phyloP scores from a whole-genome alignment of 2,329 filamentous ascomycete species.

The Simplicillium aogashimaense region DNA sequence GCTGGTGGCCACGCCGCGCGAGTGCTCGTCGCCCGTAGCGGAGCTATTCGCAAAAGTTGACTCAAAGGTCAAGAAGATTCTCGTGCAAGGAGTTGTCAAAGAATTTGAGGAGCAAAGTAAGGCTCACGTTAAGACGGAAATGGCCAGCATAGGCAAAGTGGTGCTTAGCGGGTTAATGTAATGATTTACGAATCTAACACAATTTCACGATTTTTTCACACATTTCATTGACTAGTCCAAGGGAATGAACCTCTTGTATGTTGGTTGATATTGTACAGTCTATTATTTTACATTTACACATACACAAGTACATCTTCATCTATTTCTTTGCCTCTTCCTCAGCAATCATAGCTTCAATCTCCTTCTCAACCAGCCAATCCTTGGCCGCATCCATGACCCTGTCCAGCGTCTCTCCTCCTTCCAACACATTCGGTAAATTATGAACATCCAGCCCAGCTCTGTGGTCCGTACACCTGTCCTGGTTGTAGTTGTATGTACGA shows the following conservation, averaged over 20 bases:
- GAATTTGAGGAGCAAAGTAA: conserved; percentile 89
- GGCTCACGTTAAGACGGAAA: conserved; percentile 65
- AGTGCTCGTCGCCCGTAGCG: conserved; percentile 60
- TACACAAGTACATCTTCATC: conserved; percentile 6
- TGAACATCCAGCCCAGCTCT: conserved; percentile 70
- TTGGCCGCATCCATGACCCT: conserved; percentile 69
- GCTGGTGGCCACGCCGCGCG: conserved; percentile 64
- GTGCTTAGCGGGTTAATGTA: conserved; percentile 79
- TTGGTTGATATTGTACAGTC: background rate
- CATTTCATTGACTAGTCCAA: background rate
- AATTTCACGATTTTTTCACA: too few species aligned
- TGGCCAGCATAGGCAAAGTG: conserved; percentile 78
- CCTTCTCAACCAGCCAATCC: conserved; percentile 64
- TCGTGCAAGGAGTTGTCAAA: conserved; percentile 75
- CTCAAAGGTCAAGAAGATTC: conserved; percentile 73
- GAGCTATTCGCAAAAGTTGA: conserved; percentile 91
- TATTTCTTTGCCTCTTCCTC: conserved; percentile 38
- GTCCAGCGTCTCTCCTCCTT: conserved; percentile 61
- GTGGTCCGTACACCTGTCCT: conserved; percentile 80
- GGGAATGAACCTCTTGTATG: background rate
- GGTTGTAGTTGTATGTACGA: conserved; percentile 73
- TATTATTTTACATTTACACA: conserved; percentile 7
- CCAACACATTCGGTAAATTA: conserved; percentile 71
- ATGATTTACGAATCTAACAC: conserved; percentile 4
- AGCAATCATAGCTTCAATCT: conserved; percentile 62